Base-by-base conservation (phyloP, 192 early-diverging fungal species). In the Dissophora globulifera region DNA sequence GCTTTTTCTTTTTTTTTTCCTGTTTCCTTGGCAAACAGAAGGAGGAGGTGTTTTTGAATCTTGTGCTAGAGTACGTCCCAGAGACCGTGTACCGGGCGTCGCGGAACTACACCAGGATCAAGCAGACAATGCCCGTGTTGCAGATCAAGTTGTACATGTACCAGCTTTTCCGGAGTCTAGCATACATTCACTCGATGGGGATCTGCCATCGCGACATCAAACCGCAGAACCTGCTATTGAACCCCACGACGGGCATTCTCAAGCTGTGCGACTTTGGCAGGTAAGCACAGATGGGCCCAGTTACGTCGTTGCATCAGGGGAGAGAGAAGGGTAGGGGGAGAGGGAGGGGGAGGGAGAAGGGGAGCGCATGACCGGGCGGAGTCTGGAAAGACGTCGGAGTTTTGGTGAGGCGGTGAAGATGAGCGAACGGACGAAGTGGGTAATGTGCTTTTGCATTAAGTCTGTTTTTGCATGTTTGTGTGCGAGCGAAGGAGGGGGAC, bases 171-270 rank as follows among this genome's bases (percentile, higher is more conserved):
- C 85, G 97, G 66, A 94, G 96, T 71, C 84, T 99, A 51, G 95
- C 95, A 49, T 99, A 97, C 79, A 95, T 95, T 78, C 97, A 99
- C 80, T 89, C 93, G 41, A 83, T 96, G 49, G 97, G 96, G 25
- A 98, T 99, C 69, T 99, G 97, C 84, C 97, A 99, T 71, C 91
- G 97, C 62, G 97, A 99, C 80, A 98, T 99, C 78, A 99, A 99
- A 83, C 97, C 97, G 55, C 97, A 98, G 81, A 99, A 99, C 79
- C 81, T 99, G 80, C 85, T 99, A 52, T 84, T 99, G 41, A 92
- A 98, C 78, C 93, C 93, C 55, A 59, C 85, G 16, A 91, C 88
- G 12, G 95, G 96, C n/a, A 89, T 98, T 56, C 84, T 99, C 48
- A 99, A 98, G 74, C 85, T 99, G 50, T 98, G 96, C 78, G 97